Percentiles rank a stretch among this genome's conserved stretches.
Conservation (phyloP, 768 basidiomycete species). For the Rhizopogon rudus region DNA sequence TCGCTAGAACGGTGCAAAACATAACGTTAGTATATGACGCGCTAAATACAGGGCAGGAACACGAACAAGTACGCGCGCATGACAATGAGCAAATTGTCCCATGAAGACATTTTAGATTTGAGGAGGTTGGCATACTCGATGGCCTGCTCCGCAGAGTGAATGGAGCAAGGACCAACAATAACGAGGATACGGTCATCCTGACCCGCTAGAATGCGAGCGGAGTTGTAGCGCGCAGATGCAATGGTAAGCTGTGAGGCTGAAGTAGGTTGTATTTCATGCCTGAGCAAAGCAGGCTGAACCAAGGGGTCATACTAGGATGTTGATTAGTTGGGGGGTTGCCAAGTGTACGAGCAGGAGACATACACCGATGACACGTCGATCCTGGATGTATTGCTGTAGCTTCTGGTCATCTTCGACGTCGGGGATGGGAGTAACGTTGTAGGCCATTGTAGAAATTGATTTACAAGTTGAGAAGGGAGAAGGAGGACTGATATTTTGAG, state of each 20-base stretch:
- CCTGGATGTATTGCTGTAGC: conserved; percentile 72
- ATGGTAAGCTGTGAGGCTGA: conserved; percentile 67
- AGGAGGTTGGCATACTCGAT: conserved; percentile 75
- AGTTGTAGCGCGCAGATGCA: conserved; percentile 69
- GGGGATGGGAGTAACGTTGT: conserved; percentile 58
- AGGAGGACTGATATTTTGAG: no score
- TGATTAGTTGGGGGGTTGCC: conserved; percentile 10
- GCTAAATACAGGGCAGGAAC: conserved; percentile 2
- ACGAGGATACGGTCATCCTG: conserved; percentile 85
- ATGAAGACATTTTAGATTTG: conserved; percentile 58
- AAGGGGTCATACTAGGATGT: conserved; percentile 84
- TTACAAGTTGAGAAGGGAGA: not conserved
- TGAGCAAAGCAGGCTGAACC: conserved; percentile 86
- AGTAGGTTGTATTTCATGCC: conserved; percentile 77
- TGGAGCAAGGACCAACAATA: conserved; percentile 93
- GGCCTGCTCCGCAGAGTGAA: conserved; percentile 85
- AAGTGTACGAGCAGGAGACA: conserved; percentile 14
- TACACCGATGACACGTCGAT: conserved; percentile 78
- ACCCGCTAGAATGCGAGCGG: conserved; percentile 78
- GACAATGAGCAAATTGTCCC: conserved; percentile 80
- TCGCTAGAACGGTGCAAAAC: conserved; percentile 29
- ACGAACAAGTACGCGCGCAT: conserved; percentile 98
- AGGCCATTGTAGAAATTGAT: conserved; percentile 1
- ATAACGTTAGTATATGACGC: conserved; percentile 26
- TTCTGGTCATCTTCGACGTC: conserved; percentile 58